Conservation (phyloP, 352 stramenopile genomes). For the Pythium folliculosum region DNA sequence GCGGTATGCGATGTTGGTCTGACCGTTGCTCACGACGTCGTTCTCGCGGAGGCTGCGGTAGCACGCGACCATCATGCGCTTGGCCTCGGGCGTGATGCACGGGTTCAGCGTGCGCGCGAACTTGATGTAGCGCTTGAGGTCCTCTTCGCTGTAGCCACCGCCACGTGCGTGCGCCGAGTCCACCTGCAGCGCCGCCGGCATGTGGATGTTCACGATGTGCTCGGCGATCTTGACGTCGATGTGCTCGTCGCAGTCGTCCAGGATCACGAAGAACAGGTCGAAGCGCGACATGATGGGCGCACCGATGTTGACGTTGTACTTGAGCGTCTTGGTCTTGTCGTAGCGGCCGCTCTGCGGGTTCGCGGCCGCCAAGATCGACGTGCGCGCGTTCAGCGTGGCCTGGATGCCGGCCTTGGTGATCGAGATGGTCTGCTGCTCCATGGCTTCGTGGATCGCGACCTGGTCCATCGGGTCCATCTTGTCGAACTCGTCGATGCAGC, state of each 20-base stretch:
- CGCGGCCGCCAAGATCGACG: constrained; percentile 98
- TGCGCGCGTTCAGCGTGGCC: constrained; percentile 98
- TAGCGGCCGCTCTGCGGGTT: constrained; percentile 98
- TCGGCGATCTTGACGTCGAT: constrained; percentile 95
- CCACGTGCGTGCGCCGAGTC: constrained; percentile 9
- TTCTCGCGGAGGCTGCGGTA: constrained; percentile 98
- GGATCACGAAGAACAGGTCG: constrained; percentile 98
- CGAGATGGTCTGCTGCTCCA: constrained; percentile 99
- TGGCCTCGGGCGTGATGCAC: constrained; percentile 70
- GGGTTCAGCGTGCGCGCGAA: constrained; percentile 82
- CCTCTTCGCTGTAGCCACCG: constrained; percentile 69
- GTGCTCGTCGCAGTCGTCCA: constrained; percentile 97
- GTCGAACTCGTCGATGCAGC: constrained; percentile 99
- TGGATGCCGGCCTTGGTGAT: constrained; percentile 99
- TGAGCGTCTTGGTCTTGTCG: constrained; percentile 90
- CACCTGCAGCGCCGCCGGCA: constrained; percentile 56
- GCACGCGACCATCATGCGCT: constrained; percentile 95
- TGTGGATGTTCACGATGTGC: constrained; percentile 98
- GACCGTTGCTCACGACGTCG: constrained; percentile 90
- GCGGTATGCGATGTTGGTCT: constrained; percentile 96
- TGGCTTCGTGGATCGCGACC: constrained; percentile 99
- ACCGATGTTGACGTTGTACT: constrained; percentile 91
- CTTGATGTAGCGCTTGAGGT: constrained; percentile 96
- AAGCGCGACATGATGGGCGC: constrained; percentile 99
- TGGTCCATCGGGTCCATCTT: constrained; percentile 98